Base-by-base conservation (phyloP, 495 filamentous ascomycete species). In the Podospora pseudoanserina region DNA sequence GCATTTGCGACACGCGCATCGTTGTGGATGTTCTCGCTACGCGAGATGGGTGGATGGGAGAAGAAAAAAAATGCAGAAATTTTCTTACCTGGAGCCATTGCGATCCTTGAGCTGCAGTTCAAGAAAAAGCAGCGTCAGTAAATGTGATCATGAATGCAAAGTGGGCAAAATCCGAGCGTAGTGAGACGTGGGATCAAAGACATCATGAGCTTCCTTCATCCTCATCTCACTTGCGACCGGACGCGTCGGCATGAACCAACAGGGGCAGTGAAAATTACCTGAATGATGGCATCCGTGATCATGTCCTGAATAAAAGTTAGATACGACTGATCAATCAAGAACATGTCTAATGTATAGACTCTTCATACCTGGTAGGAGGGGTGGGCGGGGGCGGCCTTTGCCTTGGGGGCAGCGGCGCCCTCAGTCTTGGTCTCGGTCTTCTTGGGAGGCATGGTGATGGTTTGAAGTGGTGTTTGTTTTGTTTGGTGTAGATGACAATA, bases 201-300 rank as follows among this genome's bases (percentile, higher is more conserved):
- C 65, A 65, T 65, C 65, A 61, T 68, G 65, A 34, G 72, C 68
- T 56, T 68, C 67, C 68, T 56, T 68, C 67, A 58, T 26, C 18
- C 71, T 73, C 76, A 71, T 64, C 63, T 60, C 63, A 59, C 20
- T 26, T 60, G 70, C 71, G 69, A 72, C 68, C 61, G 59, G 34
- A 61, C 65, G 69, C 58, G 66, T 54, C 66, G 63, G 71, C 44
- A 67, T 27, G 49, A 76, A 76, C 78, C 63, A 5, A 73, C 75
- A 77, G 76, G 73, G 74, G 75, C 73, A 72, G 76, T 77, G 63
- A 28, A 74, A 85, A 82, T 77, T 83, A 90, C 87, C 79, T 85
- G 82, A 75, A 89, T 72, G 73, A 90, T 89, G 66, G 87, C 87
- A 72, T 89, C 87, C 55, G 85, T 88, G 75, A 90, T 87, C 87